Conservation (phyloP, 1,139 yeast species). For the Pichia sp. region DNA sequence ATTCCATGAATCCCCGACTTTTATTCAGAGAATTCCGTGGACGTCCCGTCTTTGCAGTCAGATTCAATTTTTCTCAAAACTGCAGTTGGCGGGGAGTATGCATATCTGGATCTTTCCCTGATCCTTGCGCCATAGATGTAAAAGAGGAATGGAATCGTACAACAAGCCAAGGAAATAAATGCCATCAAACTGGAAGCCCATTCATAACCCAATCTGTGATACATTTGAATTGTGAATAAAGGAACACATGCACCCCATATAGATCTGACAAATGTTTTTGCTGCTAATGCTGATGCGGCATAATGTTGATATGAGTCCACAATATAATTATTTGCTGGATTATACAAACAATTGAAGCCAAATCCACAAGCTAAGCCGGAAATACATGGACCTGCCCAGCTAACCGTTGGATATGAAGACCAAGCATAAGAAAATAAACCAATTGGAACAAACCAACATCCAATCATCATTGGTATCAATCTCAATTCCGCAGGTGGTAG, state of each 20-base stretch:
- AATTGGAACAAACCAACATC: constrained; percentile 83
- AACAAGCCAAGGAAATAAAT: constrained; percentile 54
- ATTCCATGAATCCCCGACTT: too few species aligned
- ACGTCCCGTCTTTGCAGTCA: too few species aligned
- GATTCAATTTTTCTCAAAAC: too few species aligned
- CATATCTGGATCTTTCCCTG: constrained; percentile 49
- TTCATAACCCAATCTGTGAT: constrained; percentile 56
- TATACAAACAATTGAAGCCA: constrained; percentile 84
- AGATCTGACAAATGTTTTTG: constrained; percentile 59
- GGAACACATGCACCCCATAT: constrained; percentile 73
- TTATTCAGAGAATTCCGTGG: too few species aligned
- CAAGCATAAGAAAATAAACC: constrained; percentile 86
- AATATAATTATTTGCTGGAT: constrained; percentile 61
- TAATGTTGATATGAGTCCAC: constrained; percentile 67
- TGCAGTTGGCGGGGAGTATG: constrained; percentile 50
- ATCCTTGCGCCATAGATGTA: constrained; percentile 46
- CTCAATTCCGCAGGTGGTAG: constrained; percentile 86
- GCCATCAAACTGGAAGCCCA: constrained; percentile 69
- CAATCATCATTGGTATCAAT: constrained; percentile 80
- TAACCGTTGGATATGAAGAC: constrained; percentile 66
- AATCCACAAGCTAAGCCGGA: constrained; percentile 84
- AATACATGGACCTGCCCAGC: constrained; percentile 94
- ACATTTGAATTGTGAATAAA: constrained; percentile 71
- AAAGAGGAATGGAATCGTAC: constrained; percentile 52
- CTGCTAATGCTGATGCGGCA: constrained; percentile 63